Percentiles rank a stretch among this genome's conserved stretches.
Conservation (phyloP, 2,329 filamentous ascomycete genomes). For the Hypoxylon sp. region DNA sequence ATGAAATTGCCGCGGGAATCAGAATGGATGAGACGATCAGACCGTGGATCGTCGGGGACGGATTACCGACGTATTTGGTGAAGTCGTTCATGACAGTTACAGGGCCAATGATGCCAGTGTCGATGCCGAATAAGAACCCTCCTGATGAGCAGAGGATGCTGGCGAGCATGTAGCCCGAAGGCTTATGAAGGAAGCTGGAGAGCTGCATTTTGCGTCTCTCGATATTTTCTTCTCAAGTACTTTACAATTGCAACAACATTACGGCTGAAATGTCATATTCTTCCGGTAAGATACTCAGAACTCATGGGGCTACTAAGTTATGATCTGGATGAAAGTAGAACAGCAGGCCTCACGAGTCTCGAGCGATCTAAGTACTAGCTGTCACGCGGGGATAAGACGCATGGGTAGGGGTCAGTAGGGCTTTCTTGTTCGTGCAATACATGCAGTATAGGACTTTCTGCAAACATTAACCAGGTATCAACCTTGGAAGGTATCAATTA, state of each 20-base stretch:
- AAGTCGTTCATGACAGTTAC: slow-evolving; percentile 72
- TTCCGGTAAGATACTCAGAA: background rate
- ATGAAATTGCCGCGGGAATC: slow-evolving; percentile 71
- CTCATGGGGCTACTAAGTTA: background rate
- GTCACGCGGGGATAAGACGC: background rate
- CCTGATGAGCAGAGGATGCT: slow-evolving; percentile 40
- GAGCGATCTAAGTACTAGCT: background rate
- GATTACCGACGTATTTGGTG: slow-evolving; percentile 63
- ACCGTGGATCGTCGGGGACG: slow-evolving; percentile 70
- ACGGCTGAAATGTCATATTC: background rate
- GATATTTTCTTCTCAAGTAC: background rate
- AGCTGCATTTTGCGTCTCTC: slow-evolving; percentile 20
- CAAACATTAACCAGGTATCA: background rate
- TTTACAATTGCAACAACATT: background rate
- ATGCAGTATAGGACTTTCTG: background rate
- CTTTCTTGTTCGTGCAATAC: background rate
- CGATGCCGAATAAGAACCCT: slow-evolving; percentile 48
- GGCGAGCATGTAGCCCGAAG: slow-evolving; percentile 36
- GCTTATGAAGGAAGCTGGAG: slow-evolving; percentile 21
- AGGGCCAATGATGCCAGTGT: slow-evolving; percentile 70
- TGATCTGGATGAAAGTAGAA: background rate
- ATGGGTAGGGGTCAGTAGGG: background rate
- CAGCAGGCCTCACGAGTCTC: background rate
- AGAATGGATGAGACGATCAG: slow-evolving; percentile 73
- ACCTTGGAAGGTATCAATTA: background rate